Evolutionary conservation across 2,329 filamentous ascomycete species (phyloP).

Genomic region (Penicillium vulpinum): DNA sequence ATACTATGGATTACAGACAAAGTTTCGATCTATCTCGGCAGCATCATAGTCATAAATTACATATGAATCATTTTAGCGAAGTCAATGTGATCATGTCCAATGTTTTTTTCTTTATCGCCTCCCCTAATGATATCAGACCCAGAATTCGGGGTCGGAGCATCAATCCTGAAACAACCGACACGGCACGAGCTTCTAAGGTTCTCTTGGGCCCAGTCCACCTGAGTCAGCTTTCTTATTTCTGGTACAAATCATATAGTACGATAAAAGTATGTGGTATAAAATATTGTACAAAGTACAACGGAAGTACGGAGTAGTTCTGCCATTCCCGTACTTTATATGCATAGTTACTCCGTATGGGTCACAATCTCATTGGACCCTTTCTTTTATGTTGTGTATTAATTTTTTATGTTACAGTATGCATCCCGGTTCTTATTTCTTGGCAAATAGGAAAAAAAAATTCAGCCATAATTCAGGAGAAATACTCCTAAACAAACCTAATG

Average conservation of each 20-base stretch:
- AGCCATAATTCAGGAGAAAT: slow-evolving; percentile 4
- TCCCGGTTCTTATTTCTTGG: slow-evolving; percentile 3
- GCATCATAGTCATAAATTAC: no score
- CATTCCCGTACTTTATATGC: no score
- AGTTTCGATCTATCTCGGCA: neutral
- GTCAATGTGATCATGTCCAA: no score
- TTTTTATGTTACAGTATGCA: neutral
- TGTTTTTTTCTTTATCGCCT: neutral
- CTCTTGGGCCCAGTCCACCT: slow-evolving; percentile 24
- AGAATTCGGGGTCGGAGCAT: slow-evolving; percentile 23
- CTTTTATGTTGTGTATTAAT: neutral
- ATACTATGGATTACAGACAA: neutral
- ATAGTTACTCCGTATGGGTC: neutral
- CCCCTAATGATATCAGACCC: slow-evolving; percentile 8
- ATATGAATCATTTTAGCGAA: no score
- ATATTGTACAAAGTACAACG: no score
- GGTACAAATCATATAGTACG: neutral
- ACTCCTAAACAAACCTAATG: slow-evolving; percentile 8
- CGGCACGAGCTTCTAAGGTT: slow-evolving; percentile 25
- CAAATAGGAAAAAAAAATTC: neutral
- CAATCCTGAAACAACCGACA: slow-evolving; percentile 32
- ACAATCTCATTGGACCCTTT: neutral
- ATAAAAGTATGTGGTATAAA: no score
- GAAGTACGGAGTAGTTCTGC: no score
- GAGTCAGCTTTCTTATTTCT: slow-evolving; percentile 10